Evolutionary conservation across 2,329 filamentous ascomycete species (phyloP).

Genomic region (Ceratocystis colombiana): DNA sequence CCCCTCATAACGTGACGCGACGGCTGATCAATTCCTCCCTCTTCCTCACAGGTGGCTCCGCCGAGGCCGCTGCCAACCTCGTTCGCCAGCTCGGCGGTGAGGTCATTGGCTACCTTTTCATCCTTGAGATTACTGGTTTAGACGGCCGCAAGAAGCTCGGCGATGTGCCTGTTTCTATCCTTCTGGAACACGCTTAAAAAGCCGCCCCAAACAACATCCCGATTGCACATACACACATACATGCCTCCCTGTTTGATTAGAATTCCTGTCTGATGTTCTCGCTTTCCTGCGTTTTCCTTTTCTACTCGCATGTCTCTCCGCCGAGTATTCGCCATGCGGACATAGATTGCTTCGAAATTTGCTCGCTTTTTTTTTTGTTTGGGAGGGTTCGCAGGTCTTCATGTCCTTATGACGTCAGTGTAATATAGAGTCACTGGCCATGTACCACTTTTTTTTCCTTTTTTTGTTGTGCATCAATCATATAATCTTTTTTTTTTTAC

Average conservation of each 20-base stretch:
- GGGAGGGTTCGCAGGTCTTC: slow-evolving; percentile 1
- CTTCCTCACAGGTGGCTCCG: slow-evolving; percentile 63
- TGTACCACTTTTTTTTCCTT: not conserved
- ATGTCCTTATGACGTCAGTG: not conserved
- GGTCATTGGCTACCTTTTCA: slow-evolving; percentile 85
- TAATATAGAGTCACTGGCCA: slow-evolving; percentile 15
- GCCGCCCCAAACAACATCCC: not conserved
- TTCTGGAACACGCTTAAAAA: slow-evolving; percentile 51
- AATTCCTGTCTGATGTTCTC: not conserved
- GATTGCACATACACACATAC: slow-evolving; percentile 4
- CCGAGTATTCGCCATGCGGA: not conserved
- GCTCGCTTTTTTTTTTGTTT: not conserved
- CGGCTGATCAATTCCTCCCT: slow-evolving; percentile 12
- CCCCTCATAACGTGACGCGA: slow-evolving; percentile 8
- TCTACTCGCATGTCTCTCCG: not conserved
- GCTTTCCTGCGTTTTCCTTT: not conserved
- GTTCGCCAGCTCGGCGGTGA: slow-evolving; percentile 76
- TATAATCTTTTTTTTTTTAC: not conserved
- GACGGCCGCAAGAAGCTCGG: slow-evolving; percentile 85
- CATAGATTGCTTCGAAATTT: not conserved
- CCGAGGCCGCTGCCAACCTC: slow-evolving; percentile 74
- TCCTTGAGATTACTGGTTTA: slow-evolving; percentile 88
- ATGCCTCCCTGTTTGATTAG: slow-evolving; percentile 4
- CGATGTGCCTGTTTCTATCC: slow-evolving; percentile 64
- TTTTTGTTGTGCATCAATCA: not conserved